phyloP scores from a whole-genome alignment of 2,329 filamentous ascomycete genomes.

The Alternaria rosae region DNA sequence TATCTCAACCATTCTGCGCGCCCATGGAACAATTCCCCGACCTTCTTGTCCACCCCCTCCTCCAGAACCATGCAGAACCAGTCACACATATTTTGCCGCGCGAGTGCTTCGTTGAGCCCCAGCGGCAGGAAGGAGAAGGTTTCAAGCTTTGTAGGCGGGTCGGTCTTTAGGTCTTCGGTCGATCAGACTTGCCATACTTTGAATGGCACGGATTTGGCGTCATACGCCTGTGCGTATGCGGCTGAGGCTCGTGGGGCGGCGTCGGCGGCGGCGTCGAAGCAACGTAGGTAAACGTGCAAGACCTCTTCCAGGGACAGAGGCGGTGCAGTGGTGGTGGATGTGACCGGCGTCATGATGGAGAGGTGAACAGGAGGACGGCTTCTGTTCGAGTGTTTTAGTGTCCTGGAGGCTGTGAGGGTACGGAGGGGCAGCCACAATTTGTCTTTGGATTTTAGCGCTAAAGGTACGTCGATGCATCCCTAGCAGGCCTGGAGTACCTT shows the following conservation, averaged over 20 bases:
- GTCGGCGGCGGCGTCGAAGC: constrained; percentile 15
- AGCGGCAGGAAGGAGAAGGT: not conserved
- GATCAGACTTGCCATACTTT: not conserved
- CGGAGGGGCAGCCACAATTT: not conserved
- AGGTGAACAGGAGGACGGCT: not conserved
- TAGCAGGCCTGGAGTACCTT: not conserved
- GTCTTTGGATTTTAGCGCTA: not conserved
- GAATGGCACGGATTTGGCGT: not conserved
- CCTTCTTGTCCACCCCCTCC: not conserved
- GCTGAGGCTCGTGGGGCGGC: not conserved
- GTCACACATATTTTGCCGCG: constrained; percentile 7
- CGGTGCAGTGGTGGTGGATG: not conserved
- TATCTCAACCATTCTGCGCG: not conserved
- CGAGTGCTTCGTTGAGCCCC: not conserved
- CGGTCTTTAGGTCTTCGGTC: not conserved
- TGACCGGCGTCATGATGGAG: not conserved
- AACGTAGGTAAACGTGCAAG: constrained; percentile 10
- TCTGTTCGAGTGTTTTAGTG: not conserved
- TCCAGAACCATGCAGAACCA: constrained; percentile 5
- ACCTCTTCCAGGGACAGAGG: constrained; percentile 5
- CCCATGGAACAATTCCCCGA: not conserved
- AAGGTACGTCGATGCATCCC: not conserved
- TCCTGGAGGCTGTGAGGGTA: not conserved
- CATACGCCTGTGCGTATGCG: constrained; percentile 5
- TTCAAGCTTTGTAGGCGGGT: not conserved